Conservation (phyloP, 1,284 basidiomycete species). For the Serendipita sp. region DNA sequence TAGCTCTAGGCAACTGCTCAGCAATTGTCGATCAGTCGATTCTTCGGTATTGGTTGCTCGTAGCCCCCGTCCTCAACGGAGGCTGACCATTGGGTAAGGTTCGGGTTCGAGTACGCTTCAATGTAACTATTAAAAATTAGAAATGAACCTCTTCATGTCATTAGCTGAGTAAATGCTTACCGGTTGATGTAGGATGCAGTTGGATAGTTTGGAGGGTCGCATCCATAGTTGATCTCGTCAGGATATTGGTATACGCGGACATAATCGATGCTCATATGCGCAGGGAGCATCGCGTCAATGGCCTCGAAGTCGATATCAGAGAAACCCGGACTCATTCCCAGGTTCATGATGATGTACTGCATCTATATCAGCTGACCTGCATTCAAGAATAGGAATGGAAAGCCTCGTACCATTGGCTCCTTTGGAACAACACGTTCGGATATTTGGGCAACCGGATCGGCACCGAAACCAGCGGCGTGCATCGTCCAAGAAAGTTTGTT, state of each 20-base stretch:
- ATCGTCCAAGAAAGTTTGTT: constrained; percentile 62
- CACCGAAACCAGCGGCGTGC: constrained; percentile 50
- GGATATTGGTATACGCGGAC: constrained; percentile 40
- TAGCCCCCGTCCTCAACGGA: not conserved
- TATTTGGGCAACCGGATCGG: constrained; percentile 53
- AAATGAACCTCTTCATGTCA: not conserved
- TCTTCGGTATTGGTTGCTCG: constrained; percentile 16
- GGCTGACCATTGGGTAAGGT: constrained; percentile 26
- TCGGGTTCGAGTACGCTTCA: constrained; percentile 27
- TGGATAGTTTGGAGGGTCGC: constrained; percentile 39
- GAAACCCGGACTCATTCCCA: constrained; percentile 29
- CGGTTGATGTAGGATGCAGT: constrained; percentile 36
- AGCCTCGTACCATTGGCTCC: constrained; percentile 58
- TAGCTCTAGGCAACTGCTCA: not conserved
- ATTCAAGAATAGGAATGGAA: not conserved
- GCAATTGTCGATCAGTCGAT: constrained; percentile 13
- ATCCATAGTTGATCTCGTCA: constrained; percentile 34
- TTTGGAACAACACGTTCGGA: constrained; percentile 61
- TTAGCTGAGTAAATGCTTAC: constrained; percentile 18
- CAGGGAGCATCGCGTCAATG: constrained; percentile 21
- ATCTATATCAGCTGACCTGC: not conserved
- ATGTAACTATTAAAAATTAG: constrained; percentile 17
- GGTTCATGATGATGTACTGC: constrained; percentile 23
- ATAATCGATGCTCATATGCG: constrained; percentile 40
- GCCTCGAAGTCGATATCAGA: constrained; percentile 24